phyloP scores from a whole-genome alignment of 345 rosid species.

The Trapa bicornis region DNA sequence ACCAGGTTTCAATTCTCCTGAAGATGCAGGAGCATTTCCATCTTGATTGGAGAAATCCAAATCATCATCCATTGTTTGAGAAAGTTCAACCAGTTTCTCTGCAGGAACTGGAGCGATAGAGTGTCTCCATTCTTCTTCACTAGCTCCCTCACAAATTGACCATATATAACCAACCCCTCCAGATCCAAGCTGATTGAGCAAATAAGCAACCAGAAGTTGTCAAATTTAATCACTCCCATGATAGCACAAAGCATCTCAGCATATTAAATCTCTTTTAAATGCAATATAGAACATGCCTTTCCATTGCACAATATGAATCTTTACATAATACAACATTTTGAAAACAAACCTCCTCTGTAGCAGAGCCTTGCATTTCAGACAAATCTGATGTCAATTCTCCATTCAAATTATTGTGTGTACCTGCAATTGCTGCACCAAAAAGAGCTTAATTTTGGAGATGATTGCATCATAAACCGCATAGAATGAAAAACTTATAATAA shows the following conservation, averaged over 20 bases:
- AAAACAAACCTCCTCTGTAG: conserved; percentile 38
- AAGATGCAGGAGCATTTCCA: conserved; percentile 36
- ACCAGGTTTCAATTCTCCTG: conserved; percentile 56
- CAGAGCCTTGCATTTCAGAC: conserved; percentile 26
- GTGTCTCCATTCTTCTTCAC: conserved; percentile 92
- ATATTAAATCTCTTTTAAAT: background rate
- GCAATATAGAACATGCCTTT: background rate
- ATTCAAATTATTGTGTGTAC: conserved; percentile 25
- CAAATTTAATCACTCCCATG: background rate
- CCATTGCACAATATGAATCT: background rate
- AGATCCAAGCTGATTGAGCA: conserved; percentile 49
- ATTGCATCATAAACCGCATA: conserved; percentile 1
- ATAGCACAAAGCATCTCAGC: background rate
- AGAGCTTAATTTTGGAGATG: conserved; percentile 11
- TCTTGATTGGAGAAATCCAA: conserved; percentile 36
- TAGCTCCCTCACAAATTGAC: conserved; percentile 59
- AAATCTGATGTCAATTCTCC: conserved; percentile 32
- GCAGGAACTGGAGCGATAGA: conserved; percentile 88
- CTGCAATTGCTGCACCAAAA: conserved; percentile 21
- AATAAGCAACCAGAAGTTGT: background rate
- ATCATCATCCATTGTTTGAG: conserved; percentile 55
- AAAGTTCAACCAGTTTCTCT: conserved; percentile 50
- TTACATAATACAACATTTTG: background rate
- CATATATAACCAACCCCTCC: conserved; percentile 89
- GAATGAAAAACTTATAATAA: background rate